These are phyloP conservation scores for Petunia secreta DNA, from an alignment of 257 asterid species.

Conservation along the genomic window DNA sequence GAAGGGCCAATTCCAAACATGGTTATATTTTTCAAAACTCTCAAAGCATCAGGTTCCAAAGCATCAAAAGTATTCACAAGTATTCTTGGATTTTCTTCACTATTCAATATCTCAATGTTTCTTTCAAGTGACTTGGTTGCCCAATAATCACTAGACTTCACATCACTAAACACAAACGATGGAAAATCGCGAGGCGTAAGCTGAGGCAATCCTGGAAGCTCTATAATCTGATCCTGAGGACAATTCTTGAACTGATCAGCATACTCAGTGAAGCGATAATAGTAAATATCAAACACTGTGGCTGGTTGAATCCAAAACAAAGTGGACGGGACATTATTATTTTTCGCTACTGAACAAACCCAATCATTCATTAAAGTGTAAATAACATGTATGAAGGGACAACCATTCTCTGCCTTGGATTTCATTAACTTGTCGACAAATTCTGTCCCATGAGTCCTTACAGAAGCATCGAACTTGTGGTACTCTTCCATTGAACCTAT, in stretches of 20 bases:
- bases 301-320: conserved; percentile 32
- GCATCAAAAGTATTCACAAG: conserved; percentile 30
- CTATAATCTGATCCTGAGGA: not conserved
- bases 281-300: conserved; percentile 19
- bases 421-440: not conserved
- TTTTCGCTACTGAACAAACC: conserved; percentile 21
- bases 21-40: conserved; percentile 19
- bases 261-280: conserved; percentile 23
- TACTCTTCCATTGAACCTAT: not conserved
- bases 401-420: not conserved
- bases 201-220: conserved; percentile 20
- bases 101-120: conserved; percentile 9
- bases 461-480: not conserved
- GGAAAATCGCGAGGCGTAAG: conserved; percentile 19
- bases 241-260: not conserved
- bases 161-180: conserved; percentile 25
- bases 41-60: conserved; percentile 23
- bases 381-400: conserved; percentile 8
- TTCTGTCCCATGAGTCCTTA: not conserved
- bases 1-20: conserved; percentile 27
- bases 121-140: not conserved
- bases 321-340: not conserved
- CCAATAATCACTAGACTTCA: not conserved
- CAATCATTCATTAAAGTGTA: conserved; percentile 9
- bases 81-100: conserved; percentile 22